Conservation (phyloP, 1,284 basidiomycete species). For the Naganishia sp. region DNA sequence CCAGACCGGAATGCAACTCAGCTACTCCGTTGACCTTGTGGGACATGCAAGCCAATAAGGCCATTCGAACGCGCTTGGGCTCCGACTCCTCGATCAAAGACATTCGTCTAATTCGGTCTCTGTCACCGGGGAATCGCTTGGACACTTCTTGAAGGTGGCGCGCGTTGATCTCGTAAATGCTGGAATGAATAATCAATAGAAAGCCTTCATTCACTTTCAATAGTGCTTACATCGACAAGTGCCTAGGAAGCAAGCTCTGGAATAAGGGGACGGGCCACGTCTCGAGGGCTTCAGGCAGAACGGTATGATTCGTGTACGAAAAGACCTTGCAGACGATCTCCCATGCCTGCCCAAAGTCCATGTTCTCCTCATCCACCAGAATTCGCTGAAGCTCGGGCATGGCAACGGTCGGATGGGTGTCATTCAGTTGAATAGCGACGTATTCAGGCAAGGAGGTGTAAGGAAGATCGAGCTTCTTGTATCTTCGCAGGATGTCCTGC, state of each 20-base stretch:
- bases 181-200: conserved; percentile 57
- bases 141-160: conserved; percentile 69
- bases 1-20: conserved; percentile 65
- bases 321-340: conserved; percentile 81
- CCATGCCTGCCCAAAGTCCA: conserved; percentile 83
- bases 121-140: conserved; percentile 81
- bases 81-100: conserved; percentile 87
- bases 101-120: conserved; percentile 77
- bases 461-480: conserved; percentile 54
- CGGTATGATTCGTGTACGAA: conserved; percentile 84
- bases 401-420: conserved; percentile 90
- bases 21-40: conserved; percentile 82
- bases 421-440: conserved; percentile 83
- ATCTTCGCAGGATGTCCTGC: conserved; percentile 71
- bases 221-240: conserved; percentile 54
- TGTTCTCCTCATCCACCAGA: conserved; percentile 75
- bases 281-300: conserved; percentile 56
- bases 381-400: conserved; percentile 93
- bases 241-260: conserved; percentile 71
- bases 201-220: background rate
- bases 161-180: conserved; percentile 78
- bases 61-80: conserved; percentile 85
- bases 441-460: conserved; percentile 68
- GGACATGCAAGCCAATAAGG: conserved; percentile 61
- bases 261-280: conserved; percentile 87